Conservation (phyloP, 352 stramenopile genomes). For the Globisporangium nagaii region DNA sequence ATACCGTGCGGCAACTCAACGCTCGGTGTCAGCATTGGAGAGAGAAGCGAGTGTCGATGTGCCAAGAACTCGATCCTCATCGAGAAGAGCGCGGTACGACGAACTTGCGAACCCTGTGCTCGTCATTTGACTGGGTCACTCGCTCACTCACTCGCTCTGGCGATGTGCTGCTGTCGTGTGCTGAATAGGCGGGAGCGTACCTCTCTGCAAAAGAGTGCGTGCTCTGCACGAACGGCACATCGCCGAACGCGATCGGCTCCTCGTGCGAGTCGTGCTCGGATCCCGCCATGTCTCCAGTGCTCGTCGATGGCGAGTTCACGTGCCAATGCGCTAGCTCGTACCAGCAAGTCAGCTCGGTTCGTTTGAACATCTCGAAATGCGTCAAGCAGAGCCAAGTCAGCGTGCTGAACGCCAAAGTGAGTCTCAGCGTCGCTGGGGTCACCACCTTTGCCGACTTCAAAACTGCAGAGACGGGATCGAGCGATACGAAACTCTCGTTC, state of each 20-base stretch:
- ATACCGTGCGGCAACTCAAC: conserved; percentile 63
- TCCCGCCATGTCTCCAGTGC: conserved; percentile 61
- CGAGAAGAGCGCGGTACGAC: conserved; percentile 40
- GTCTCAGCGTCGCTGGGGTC: conserved; percentile 21
- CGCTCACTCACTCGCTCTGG: background rate
- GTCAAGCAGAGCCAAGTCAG: conserved; percentile 35
- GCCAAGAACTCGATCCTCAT: conserved; percentile 33
- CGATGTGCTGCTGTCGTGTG: background rate
- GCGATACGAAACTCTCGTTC: conserved; percentile 22
- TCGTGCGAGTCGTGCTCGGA: conserved; percentile 72
- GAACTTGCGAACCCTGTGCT: too few species aligned
- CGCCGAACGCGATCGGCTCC: conserved; percentile 25
- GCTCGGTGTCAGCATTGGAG: conserved; percentile 22
- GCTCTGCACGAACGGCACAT: conserved; percentile 34
- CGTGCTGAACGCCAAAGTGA: conserved; percentile 50
- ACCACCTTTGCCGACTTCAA: conserved; percentile 42
- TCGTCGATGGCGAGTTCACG: conserved; percentile 3
- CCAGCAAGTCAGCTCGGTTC: conserved; percentile 37
- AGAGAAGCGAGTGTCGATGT: conserved; percentile 46
- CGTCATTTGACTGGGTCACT: too few species aligned
- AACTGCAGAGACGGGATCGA: conserved; percentile 25
- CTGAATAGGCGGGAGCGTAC: conserved; percentile 37
- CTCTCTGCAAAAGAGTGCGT: conserved; percentile 63
- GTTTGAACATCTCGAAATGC: conserved; percentile 31
- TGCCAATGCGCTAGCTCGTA: conserved; percentile 71